These are phyloP conservation scores for Rehmannia glutinosa DNA, from an alignment of 257 asterid species.

Conservation along the genomic window DNA sequence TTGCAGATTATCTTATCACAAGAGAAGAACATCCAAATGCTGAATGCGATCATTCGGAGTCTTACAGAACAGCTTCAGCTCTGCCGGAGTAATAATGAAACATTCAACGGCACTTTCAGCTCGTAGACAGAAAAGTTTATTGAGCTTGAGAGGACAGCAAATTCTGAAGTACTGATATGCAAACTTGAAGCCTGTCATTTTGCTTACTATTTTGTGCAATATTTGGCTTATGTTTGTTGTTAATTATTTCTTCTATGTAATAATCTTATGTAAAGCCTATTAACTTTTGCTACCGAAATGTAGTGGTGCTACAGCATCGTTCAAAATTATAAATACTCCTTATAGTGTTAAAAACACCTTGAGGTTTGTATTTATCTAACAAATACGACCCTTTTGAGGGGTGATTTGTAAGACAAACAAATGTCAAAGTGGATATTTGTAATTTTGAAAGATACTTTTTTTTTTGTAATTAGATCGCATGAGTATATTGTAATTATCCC, in stretches of 20 bases:
- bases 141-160: conserved; percentile 45
- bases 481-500: too few relatives aligned
- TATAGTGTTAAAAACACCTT: too few relatives aligned
- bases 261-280: conserved; percentile 8
- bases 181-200: too few relatives aligned
- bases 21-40: conserved; percentile 77
- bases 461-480: too few relatives aligned
- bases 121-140: conserved; percentile 36
- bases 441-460: too few relatives aligned
- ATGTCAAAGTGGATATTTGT: too few relatives aligned
- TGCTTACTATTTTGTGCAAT: not conserved
- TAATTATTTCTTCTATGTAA: too few relatives aligned
- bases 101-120: conserved; percentile 37
- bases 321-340: too few relatives aligned
- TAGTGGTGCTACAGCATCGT: not conserved
- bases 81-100: conserved; percentile 50
- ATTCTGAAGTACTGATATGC: conserved; percentile 46
- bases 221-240: not conserved
- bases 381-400: too few relatives aligned
- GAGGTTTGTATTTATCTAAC: too few relatives aligned
- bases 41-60: conserved; percentile 61
- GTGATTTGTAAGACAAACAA: too few relatives aligned
- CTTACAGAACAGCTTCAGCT: conserved; percentile 69
- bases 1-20: conserved; percentile 75
- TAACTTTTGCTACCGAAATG: not conserved